Conservation (phyloP, 2,329 filamentous ascomycete genomes). For the Monosporascus sp. region DNA sequence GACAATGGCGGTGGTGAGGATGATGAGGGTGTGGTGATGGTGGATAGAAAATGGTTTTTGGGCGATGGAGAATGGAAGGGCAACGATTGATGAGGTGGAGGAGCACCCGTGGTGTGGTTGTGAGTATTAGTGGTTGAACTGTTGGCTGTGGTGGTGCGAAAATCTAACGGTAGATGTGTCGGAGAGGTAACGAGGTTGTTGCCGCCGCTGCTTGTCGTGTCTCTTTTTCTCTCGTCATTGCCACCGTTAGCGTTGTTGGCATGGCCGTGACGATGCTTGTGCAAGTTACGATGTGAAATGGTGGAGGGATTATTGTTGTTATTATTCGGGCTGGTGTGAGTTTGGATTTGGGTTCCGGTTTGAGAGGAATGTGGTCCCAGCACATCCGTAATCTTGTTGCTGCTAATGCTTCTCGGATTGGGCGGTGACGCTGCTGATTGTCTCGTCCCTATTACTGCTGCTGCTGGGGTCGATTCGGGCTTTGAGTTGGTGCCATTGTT, state of each 20-base stretch:
- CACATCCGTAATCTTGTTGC: background rate
- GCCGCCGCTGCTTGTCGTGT: background rate
- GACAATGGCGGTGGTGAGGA: constrained; percentile 12
- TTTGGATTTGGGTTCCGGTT: background rate
- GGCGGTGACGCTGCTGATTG: too few species aligned
- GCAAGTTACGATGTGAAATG: background rate
- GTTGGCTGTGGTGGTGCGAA: background rate
- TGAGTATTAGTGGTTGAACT: background rate
- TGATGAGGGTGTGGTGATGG: constrained; percentile 21
- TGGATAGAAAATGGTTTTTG: constrained; percentile 16
- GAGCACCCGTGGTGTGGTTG: constrained; percentile 2
- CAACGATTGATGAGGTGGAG: constrained; percentile 5
- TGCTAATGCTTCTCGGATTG: background rate
- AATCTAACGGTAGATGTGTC: background rate
- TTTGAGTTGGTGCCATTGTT: background rate
- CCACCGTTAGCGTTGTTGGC: background rate
- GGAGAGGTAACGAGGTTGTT: background rate
- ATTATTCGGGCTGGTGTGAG: background rate
- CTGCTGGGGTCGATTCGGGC: background rate
- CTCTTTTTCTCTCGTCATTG: background rate
- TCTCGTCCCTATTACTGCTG: too few species aligned
- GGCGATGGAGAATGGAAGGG: constrained; percentile 19
- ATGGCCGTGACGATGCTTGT: background rate
- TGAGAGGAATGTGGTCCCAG: background rate
- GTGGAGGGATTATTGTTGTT: background rate